Evolutionary conservation across 202 grass and related monocot species (phyloP), one percentile per base, ranked within the genome.

Genomic region (Dendrocalamus latiflorus): DNA sequence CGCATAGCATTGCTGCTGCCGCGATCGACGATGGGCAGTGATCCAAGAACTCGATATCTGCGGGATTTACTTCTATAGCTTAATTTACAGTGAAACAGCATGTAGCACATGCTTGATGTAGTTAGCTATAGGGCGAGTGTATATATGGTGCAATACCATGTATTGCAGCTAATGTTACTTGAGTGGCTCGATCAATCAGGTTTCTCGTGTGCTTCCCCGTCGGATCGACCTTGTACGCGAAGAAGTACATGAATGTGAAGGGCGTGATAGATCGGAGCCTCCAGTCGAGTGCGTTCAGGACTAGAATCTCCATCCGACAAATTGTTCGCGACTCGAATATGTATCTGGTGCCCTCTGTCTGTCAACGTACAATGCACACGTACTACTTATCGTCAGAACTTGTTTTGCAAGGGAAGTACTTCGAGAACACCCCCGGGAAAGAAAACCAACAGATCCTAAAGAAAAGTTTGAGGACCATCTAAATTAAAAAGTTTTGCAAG

Each of bases 291-390:
- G 87, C 55, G 9, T 81, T 20, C 80, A 92, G 88, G 45, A 92
- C 87, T 10, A 89, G 75, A 63, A 89, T 65, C 76, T 92, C 90
- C 90, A 92, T 92, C 36, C 90, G 90, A 0, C 87, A 51, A 45
- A 92, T 81, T 9, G 80, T 89, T 30, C 71, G 80, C 4, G 71
- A 41, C 26, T 89, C 84, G 70, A 92, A 89, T 59, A 92, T 76
- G 84, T 72, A 83, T 8, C 75, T 61, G 36, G 73, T 45, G 12
- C 65, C 73, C 26, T 65, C 70, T 6, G 70, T 70, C 60, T 81
- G 57, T 38, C 56, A 62, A 42, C 70, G 78, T 50, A 77, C 38
- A 70, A 76, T 54, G 28, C 5, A 11, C 9, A 22, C 14, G 28
- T 4, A 53, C 26, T 48, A 13, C 9, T 9, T 18, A 47, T 3